Evolutionary conservation across 768 basidiomycete genomes (phyloP).

Genomic region (Lepiota brunneoincarnata): DNA sequence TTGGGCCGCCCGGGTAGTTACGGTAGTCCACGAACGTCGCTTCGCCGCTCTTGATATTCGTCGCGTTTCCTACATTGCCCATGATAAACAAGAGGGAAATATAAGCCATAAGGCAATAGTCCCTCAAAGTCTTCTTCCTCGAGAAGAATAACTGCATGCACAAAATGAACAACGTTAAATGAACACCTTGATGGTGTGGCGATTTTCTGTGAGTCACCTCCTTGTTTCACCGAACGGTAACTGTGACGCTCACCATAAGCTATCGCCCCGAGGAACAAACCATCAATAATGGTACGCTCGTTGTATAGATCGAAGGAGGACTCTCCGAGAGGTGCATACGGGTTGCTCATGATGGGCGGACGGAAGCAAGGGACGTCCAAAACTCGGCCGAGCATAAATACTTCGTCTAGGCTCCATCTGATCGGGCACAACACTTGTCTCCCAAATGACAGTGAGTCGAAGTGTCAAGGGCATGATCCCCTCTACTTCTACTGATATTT

Average conservation of each 20-base stretch:
- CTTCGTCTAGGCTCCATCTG: too few species aligned
- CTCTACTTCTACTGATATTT: too few species aligned
- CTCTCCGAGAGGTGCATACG: constrained; percentile 7
- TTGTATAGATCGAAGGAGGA: constrained; percentile 15
- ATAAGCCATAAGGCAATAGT: constrained; percentile 15
- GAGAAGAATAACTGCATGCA: constrained; percentile 9
- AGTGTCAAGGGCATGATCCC: too few species aligned
- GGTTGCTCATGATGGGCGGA: constrained; percentile 9
- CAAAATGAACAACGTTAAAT: constrained; percentile 14
- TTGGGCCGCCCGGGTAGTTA: constrained; percentile 17
- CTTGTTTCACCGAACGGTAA: neutral
- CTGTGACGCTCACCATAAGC: constrained; percentile 17
- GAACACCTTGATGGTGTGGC: constrained; percentile 4
- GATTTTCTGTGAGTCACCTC: neutral
- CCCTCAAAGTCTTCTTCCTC: neutral
- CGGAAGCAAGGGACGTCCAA: too few species aligned
- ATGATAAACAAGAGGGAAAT: constrained; percentile 18
- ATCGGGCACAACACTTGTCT: too few species aligned
- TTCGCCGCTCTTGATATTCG: constrained; percentile 18
- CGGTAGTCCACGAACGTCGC: constrained; percentile 19
- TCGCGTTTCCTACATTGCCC: constrained; percentile 18
- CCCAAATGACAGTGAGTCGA: too few species aligned
- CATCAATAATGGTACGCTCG: constrained; percentile 19
- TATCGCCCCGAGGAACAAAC: constrained; percentile 18
- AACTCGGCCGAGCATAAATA: too few species aligned